Evolutionary conservation across 1,284 basidiomycete species (phyloP), one percentile per base, ranked within the genome.

Genomic region (Trametes polyzona): DNA sequence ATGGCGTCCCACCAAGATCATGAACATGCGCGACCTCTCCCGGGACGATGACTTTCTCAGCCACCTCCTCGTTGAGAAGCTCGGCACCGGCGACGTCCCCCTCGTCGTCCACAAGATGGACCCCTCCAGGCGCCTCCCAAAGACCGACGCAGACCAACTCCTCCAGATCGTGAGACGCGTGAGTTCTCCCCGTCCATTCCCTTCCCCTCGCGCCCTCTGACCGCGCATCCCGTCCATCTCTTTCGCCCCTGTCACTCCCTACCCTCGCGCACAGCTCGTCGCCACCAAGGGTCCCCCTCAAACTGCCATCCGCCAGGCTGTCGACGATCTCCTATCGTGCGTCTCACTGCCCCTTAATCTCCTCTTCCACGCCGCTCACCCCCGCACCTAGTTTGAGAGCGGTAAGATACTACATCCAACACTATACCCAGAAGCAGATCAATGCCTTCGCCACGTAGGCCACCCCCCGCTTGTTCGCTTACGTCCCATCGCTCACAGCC

Each of bases 21-120:
- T 93, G 91, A 89, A 91, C 76, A 88, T 91, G 79, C 82, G 82
- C 71, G 90, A 93, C 82, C 82, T 93, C 57, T 88, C 90, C 63
- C 86, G 84, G 72, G 91, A 93, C 76, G 90, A 93, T 72, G 90
- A 93, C 75, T 93, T 92, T 73, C 84, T 93, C 71, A 89, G 87
- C 69, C 88, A 92, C 74, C 80, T 93, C 43, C 83, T 93, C 57
- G 88, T 93, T 60, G 90, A 93, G 77, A 92, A 92, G 67, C 81
- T 93, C 29, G 90, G 90, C 36, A 90, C 89, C 3, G 86, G 87
- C 27, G 77, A 74, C 24, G 85, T 87, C 4, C 91, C 90, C 29
- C 79, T 93, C 49, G 81, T 87, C 53, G 91, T 93, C 9, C 90
- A 93, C 78, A 92, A 92, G 73, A 93, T 93, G 90, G 90, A 93